Evolutionary conservation across 768 basidiomycete species (phyloP).

Genomic region (Trametes meyenii): DNA sequence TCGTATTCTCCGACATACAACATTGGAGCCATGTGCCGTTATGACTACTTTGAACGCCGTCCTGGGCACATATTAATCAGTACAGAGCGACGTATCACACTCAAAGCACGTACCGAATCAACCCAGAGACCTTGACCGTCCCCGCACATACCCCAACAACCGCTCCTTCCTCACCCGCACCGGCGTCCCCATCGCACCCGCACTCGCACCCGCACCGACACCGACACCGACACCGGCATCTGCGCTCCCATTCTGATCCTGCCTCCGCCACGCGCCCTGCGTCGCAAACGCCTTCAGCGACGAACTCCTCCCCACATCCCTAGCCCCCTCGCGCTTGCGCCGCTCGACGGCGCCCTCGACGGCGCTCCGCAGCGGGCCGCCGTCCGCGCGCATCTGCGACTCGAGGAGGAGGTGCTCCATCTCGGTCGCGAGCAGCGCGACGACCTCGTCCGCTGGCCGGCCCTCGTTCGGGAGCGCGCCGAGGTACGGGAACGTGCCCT

Average conservation of each 20-base stretch:
- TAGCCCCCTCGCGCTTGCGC: not conserved
- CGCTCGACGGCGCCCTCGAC: conserved; percentile 23
- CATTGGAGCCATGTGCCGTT: too few relatives aligned
- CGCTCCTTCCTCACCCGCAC: conserved; percentile 8
- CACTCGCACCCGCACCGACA: not conserved
- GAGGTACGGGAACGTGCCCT: conserved; percentile 43
- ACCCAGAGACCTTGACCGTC: conserved; percentile 22
- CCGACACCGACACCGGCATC: not conserved
- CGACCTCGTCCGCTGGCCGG: conserved; percentile 39
- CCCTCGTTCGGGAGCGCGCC: conserved; percentile 15
- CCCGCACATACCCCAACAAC: conserved; percentile 16
- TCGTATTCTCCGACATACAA: too few relatives aligned
- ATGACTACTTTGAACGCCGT: too few relatives aligned
- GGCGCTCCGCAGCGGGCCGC: conserved; percentile 53
- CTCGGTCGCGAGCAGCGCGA: conserved; percentile 51
- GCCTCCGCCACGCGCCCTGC: not conserved
- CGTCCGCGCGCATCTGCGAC: conserved; percentile 55
- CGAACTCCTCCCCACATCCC: not conserved
- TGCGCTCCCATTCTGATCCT: not conserved
- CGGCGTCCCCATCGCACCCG: not conserved
- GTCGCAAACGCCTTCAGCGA: not conserved
- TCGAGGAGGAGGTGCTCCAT: conserved; percentile 73
- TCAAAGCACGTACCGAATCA: not conserved
- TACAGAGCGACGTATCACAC: not conserved
- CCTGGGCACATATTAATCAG: too few relatives aligned